Evolutionary conservation across 2,329 filamentous ascomycete genomes (phyloP).

Genomic region (Aulographum hederae): DNA sequence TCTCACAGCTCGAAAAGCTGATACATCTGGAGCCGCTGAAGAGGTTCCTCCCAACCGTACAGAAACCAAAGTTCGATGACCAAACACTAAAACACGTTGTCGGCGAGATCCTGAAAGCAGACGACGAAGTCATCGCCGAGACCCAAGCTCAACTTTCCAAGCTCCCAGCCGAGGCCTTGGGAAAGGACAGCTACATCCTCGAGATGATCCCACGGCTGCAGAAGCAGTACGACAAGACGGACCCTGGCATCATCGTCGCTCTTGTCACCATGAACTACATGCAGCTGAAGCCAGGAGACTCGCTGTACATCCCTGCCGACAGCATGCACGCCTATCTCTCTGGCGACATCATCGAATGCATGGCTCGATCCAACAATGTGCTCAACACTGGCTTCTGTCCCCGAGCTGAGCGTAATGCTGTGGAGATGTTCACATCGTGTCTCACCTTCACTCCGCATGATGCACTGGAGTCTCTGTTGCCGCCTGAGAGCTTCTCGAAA

Average conservation of each 20-base stretch:
- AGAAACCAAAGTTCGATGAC: conserved; percentile 32
- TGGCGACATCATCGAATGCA: conserved; percentile 62
- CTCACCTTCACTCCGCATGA: conserved; percentile 47
- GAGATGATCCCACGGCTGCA: conserved; percentile 46
- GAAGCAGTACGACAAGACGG: conserved; percentile 42
- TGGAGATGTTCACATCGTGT: conserved; percentile 43
- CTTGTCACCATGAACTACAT: conserved; percentile 61
- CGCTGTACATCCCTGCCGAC: conserved; percentile 53
- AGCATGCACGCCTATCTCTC: conserved; percentile 57
- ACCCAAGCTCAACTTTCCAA: conserved; percentile 34
- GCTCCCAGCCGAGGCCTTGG: conserved; percentile 30
- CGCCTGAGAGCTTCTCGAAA: conserved; percentile 27
- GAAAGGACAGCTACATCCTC: conserved; percentile 37
- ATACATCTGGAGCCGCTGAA: conserved; percentile 37
- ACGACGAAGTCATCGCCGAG: conserved; percentile 31
- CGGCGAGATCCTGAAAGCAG: conserved; percentile 34
- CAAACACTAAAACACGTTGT: conserved; percentile 39
- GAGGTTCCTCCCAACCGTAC: conserved; percentile 28
- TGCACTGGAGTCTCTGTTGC: conserved; percentile 36
- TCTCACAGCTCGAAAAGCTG: conserved; percentile 38
- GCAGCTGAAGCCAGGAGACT: conserved; percentile 43
- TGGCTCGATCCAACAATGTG: conserved; percentile 60
- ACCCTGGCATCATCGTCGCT: conserved; percentile 51
- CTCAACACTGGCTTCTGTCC: conserved; percentile 61
- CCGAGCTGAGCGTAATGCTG: conserved; percentile 40